Conservation (phyloP, 495 filamentous ascomycete genomes). For the Aspergillus conjunctus region DNA sequence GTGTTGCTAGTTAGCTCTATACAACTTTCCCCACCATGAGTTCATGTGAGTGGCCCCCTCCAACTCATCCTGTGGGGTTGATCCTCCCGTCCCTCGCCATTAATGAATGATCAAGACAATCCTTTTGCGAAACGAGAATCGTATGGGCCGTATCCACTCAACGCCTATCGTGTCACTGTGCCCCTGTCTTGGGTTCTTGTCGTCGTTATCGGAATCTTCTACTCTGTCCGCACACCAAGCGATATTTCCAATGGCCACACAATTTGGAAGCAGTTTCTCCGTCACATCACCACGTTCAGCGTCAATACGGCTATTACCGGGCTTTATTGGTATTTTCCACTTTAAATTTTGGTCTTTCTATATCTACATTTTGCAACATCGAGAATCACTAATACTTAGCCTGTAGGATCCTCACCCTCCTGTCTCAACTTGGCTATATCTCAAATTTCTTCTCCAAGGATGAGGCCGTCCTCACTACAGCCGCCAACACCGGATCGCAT, state of each 20-base stretch:
- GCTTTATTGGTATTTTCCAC: constrained; percentile 68
- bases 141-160: constrained; percentile 52
- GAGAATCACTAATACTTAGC: not conserved
- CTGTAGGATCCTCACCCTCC: constrained; percentile 68
- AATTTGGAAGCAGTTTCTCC: constrained; percentile 71
- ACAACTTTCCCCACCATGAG: not conserved
- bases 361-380: constrained; percentile 11
- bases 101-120: constrained; percentile 41
- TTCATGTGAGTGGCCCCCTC: constrained; percentile 12
- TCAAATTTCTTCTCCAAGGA: constrained; percentile 72
- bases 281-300: constrained; percentile 71
- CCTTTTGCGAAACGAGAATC: constrained; percentile 67
- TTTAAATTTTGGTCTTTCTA: not conserved
- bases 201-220: constrained; percentile 68
- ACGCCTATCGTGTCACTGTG: constrained; percentile 67
- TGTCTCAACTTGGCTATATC: constrained; percentile 75
- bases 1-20: not conserved
- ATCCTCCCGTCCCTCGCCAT: not conserved
- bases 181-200: constrained; percentile 71
- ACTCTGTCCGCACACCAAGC: constrained; percentile 61
- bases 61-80: not conserved
- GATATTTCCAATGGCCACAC: constrained; percentile 57
- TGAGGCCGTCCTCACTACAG: constrained; percentile 59
- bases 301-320: constrained; percentile 68
- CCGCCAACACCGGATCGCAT: constrained; percentile 76